Evolutionary conservation across 2,329 filamentous ascomycete species (phyloP).

Genomic region (Aureobasidium uvarum): DNA sequence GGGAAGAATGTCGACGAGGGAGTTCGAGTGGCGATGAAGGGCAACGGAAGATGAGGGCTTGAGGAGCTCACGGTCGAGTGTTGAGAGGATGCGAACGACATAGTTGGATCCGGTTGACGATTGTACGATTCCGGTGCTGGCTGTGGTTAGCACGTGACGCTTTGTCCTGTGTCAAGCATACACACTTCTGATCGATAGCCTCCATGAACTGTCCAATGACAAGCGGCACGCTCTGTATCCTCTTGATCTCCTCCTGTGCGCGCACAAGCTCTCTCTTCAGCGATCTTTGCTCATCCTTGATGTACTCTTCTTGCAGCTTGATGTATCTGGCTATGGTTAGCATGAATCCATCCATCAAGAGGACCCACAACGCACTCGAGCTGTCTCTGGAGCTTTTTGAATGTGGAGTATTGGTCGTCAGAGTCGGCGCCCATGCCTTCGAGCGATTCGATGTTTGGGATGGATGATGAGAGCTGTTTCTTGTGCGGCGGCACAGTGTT

Average conservation of each 20-base stretch:
- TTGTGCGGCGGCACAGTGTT: conserved; percentile 74
- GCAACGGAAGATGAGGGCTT: conserved; percentile 98
- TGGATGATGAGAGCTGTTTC: conserved; percentile 72
- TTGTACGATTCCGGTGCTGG: conserved; percentile 94
- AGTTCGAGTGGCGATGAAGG: conserved; percentile 96
- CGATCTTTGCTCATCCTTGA: conserved; percentile 91
- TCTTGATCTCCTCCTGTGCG: conserved; percentile 98
- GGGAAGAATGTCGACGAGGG: conserved; percentile 96
- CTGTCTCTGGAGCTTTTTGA: conserved; percentile 96
- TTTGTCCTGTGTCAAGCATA: conserved; percentile 28
- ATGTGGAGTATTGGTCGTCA: conserved; percentile 87
- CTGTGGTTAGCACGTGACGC: conserved; percentile 22
- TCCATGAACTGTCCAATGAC: conserved; percentile 99
- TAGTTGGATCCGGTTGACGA: conserved; percentile 99
- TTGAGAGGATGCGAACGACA: conserved; percentile 96
- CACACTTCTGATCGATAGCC: conserved; percentile 96
- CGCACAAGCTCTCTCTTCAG: conserved; percentile 95
- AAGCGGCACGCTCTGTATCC: conserved; percentile 95
- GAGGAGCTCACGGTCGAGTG: conserved; percentile 94
- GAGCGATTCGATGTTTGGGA: conserved; percentile 85
- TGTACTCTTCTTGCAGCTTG: conserved; percentile 98
- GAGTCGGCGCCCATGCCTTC: conserved; percentile 79
- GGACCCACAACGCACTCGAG: conserved; percentile 64
- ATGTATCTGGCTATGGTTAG: conserved; percentile 49
- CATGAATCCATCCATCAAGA: neutral